phyloP scores from a whole-genome alignment of 768 basidiomycete genomes.

The Coprinopsis marcescibilis region DNA sequence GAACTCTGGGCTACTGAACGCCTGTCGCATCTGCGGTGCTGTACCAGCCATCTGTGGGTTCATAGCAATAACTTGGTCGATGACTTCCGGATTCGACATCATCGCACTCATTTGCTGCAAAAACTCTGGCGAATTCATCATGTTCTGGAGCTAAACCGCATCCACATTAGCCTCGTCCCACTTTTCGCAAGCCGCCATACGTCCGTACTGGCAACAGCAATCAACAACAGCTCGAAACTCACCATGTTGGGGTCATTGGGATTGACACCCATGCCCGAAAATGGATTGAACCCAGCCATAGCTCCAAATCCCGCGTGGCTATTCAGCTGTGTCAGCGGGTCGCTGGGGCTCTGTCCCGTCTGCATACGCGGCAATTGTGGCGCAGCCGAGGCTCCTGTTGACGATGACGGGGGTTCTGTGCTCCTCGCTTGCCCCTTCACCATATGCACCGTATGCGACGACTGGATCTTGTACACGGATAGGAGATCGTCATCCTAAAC shows the following conservation, averaged over 20 bases:
- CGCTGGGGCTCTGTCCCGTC: constrained; percentile 82
- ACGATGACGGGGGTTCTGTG: constrained; percentile 14
- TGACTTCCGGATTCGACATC: constrained; percentile 83
- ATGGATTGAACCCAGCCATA: constrained; percentile 88
- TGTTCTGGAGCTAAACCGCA: constrained; percentile 57
- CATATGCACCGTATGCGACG: constrained; percentile 87
- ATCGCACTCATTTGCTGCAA: constrained; percentile 81
- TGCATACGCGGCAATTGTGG: constrained; percentile 83
- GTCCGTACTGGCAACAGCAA: not conserved
- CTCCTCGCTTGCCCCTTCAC: constrained; percentile 76
- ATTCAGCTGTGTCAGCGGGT: constrained; percentile 82
- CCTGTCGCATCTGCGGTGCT: constrained; percentile 74
- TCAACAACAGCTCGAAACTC: constrained; percentile 18
- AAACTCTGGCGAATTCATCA: constrained; percentile 85
- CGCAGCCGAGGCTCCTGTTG: constrained; percentile 26
- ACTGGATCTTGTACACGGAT: constrained; percentile 85
- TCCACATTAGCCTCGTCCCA: constrained; percentile 4
- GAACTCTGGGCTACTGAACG: constrained; percentile 74
- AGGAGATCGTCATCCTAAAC: constrained; percentile 83
- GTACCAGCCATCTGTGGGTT: constrained; percentile 74
- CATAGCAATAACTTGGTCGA: constrained; percentile 80
- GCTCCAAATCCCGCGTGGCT: constrained; percentile 70
- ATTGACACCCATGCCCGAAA: constrained; percentile 87
- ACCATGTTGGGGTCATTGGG: constrained; percentile 94
- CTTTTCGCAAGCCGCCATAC: not conserved